Percentiles rank a stretch among this genome's conserved stretches.
Conservation (phyloP, 169 alveolate genomes). For the Plasmodium falciparum region DNA sequence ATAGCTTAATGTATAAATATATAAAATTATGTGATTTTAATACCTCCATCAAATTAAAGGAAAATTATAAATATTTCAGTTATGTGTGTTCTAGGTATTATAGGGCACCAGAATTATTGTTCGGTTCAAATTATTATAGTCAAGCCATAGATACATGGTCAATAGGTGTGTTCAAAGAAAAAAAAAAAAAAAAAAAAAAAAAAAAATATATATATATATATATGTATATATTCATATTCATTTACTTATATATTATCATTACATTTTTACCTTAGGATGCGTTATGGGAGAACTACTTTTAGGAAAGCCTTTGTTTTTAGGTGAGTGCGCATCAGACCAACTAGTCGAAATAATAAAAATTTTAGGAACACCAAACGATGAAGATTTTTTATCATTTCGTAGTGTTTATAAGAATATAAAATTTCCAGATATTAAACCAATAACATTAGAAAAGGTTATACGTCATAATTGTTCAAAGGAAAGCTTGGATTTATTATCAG, state of each 20-base stretch:
- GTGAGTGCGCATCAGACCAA: conserved; percentile 97
- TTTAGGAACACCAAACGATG: conserved; percentile 96
- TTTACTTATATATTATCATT: neutral
- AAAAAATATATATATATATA: neutral
- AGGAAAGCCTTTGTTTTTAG: conserved; percentile 97
- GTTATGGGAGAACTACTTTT: conserved; percentile 96
- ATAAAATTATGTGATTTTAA: conserved; percentile 63
- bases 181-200: neutral
- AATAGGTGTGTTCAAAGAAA: conserved; percentile 88
- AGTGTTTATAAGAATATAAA: conserved; percentile 60
- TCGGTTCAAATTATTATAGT: conserved; percentile 98
- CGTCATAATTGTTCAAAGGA: conserved; percentile 45
- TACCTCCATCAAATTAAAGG: conserved; percentile 47
- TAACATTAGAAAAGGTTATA: conserved; percentile 37
- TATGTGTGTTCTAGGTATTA: conserved; percentile 98
- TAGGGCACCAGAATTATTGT: conserved; percentile 99
- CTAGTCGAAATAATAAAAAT: conserved; percentile 95
- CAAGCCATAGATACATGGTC: conserved; percentile 98
- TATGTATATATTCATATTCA: neutral
- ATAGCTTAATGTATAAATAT: conserved; percentile 36
- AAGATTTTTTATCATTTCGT: conserved; percentile 66
- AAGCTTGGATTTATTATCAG: conserved; percentile 36
- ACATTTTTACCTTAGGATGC: conserved; percentile 90
- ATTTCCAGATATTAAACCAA: conserved; percentile 63
- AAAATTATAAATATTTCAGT: conserved; percentile 77